Percentiles rank a stretch among this genome's conserved stretches.
These are phyloP conservation scores for Spongospora subterranea DNA, from an alignment of 208 protist genomes.

Conservation along the genomic window DNA sequence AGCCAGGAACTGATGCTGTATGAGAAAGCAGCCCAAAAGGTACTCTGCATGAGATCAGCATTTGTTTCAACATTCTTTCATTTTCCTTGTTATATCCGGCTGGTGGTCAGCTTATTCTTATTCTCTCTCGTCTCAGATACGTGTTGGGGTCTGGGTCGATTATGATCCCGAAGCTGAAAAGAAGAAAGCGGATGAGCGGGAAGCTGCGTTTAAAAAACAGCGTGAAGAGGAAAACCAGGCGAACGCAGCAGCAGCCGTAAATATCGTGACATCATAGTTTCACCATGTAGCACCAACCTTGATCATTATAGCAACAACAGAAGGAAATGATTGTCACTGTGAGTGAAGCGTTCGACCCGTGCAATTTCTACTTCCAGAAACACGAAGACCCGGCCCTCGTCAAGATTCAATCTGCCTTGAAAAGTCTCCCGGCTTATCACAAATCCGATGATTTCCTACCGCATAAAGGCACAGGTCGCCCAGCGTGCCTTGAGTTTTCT, in stretches of 20 bases:
- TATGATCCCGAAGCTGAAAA: conserved; percentile 20
- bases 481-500: too few relatives aligned
- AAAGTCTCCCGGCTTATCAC: background rate
- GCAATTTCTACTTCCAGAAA: conserved; percentile 38
- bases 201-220: background rate
- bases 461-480: too few relatives aligned
- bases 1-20: background rate
- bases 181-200: conserved; percentile 36
- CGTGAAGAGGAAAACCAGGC: background rate
- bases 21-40: conserved; percentile 27
- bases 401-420: conserved; percentile 3
- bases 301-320: conserved; percentile 19
- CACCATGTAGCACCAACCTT: too few relatives aligned
- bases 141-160: conserved; percentile 1
- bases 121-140: too few relatives aligned
- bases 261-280: too few relatives aligned
- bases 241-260: background rate
- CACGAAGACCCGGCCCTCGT: background rate
- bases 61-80: too few relatives aligned
- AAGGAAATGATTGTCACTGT: background rate
- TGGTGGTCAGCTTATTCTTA: too few relatives aligned
- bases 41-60: too few relatives aligned
- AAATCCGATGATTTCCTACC: background rate
- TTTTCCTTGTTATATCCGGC: too few relatives aligned
- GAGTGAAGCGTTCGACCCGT: conserved; percentile 1